These are phyloP conservation scores for Hortiboletus rubellus DNA, from an alignment of 1,284 basidiomycete species.

Conservation along the genomic window DNA sequence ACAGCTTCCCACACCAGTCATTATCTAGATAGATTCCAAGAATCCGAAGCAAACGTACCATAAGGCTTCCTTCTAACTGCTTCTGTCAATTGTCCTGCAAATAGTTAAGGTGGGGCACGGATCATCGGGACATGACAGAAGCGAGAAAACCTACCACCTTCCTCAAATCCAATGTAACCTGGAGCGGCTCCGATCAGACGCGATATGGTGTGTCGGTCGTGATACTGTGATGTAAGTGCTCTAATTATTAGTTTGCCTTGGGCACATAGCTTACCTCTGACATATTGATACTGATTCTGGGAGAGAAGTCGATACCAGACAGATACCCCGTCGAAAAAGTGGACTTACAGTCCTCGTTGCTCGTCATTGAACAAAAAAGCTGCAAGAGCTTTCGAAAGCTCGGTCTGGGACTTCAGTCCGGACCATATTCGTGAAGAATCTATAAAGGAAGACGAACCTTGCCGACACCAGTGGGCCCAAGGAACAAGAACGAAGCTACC, in stretches of 20 bases:
- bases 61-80: conserved; percentile 83
- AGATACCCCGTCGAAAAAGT: background rate
- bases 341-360: conserved; percentile 71
- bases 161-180: conserved; percentile 93
- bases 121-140: background rate
- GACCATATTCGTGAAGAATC: background rate
- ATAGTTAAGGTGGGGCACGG: background rate
- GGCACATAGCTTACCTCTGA: conserved; percentile 52
- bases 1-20: conserved; percentile 50
- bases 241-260: background rate
- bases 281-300: conserved; percentile 88
- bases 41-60: conserved; percentile 43
- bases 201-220: conserved; percentile 88
- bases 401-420: conserved; percentile 59
- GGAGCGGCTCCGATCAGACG: conserved; percentile 89
- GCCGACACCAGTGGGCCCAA: conserved; percentile 86
- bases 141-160: conserved; percentile 57
- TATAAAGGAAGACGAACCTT: conserved; percentile 46
- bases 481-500: conserved; percentile 89
- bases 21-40: background rate
- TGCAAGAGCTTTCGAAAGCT: conserved; percentile 85
- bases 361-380: conserved; percentile 88
- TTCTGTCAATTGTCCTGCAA: conserved; percentile 77
- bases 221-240: conserved; percentile 51
- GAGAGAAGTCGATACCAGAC: background rate